Base-by-base conservation (phyloP, 2,329 filamentous ascomycete species). In the Aaosphaeria arxii region DNA sequence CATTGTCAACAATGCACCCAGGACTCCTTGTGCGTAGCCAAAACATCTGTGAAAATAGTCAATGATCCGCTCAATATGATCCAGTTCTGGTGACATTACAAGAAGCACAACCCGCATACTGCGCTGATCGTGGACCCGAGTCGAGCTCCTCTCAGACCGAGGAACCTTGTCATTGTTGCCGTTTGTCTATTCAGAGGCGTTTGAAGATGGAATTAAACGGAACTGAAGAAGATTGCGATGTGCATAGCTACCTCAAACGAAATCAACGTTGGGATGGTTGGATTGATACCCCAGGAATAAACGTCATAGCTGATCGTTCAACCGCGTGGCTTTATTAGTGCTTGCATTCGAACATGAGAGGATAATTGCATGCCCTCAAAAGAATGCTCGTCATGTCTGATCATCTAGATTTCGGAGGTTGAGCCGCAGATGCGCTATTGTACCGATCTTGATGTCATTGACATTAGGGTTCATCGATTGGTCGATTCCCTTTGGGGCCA, bases 1-100 rank as follows among this genome's bases (percentile, higher is more conserved):
- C 61, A 91, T 79, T 6, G 86, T 89, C 52, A 92, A 74, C 53
- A 92, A 83, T 40, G 64, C 64, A 24, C 64, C 87, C 77, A 88
- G 88, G 7, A 89, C 85, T 62, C 87, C 87, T 51, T 75, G 64
- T 57, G 89, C 86, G 83, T 80, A 82, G 38, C 80, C 80, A 55
- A 82, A 77, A 30, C 76, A 71, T 39, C 69, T 74, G 17, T 43
- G 7, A 38, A 30, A 11, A 11, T 6, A 3, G 29, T 64, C 47
- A 62, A 50, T 35, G 40, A 11, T 13, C 32, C 9, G 7, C 11
- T 42, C 45, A 29, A 13, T 6, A 28, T 30, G 44, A 36, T 24
- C 11, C 11, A 36, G 40, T 17, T 40, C n/a, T 7, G 29, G 6
- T 7, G 50, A 3, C 7, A 56, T 44, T 51, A 64, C 61, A 64